Conservation (phyloP, 805 yeast genomes). For the Hanseniaspora occidentalis region DNA sequence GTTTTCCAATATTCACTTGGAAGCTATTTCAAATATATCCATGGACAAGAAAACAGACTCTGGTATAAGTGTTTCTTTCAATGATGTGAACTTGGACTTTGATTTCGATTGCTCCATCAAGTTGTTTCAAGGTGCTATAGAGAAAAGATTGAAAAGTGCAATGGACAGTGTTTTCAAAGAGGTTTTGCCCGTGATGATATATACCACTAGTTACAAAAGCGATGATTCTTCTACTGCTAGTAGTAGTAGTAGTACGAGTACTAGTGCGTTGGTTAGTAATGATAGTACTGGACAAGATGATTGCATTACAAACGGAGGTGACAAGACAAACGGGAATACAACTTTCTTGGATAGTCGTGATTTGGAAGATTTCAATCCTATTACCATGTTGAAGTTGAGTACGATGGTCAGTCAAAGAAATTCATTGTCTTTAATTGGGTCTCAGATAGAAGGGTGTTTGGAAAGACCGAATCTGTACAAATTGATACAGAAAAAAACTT, state of each 20-base stretch:
- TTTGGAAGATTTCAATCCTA: conserved; percentile 40
- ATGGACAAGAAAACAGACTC: conserved; percentile 8
- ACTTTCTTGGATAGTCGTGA: conserved; percentile 18
- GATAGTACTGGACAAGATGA: neutral
- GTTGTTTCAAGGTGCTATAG: conserved; percentile 22
- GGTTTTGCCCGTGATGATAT: conserved; percentile 17
- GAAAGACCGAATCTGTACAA: conserved; percentile 22
- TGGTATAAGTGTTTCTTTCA: conserved; percentile 25
- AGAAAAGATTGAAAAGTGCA: conserved; percentile 22
- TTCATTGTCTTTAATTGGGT: conserved; percentile 60
- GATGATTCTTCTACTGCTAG: neutral
- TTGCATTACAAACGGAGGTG: too few species aligned
- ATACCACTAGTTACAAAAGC: conserved; percentile 1
- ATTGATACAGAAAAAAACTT: conserved; percentile 2
- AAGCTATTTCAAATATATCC: conserved; percentile 24
- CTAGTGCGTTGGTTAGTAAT: neutral
- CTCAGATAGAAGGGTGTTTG: conserved; percentile 30
- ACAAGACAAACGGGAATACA: too few species aligned
- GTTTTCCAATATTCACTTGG: conserved; percentile 21
- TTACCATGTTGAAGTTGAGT: conserved; percentile 53
- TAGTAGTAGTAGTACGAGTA: neutral
- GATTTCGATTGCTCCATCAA: conserved; percentile 26
- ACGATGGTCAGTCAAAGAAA: conserved; percentile 64
- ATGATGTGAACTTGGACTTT: conserved; percentile 25
- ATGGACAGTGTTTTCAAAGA: conserved; percentile 24